Conservation (phyloP, 2,329 filamentous ascomycete species). For the Monosporascus sp. region DNA sequence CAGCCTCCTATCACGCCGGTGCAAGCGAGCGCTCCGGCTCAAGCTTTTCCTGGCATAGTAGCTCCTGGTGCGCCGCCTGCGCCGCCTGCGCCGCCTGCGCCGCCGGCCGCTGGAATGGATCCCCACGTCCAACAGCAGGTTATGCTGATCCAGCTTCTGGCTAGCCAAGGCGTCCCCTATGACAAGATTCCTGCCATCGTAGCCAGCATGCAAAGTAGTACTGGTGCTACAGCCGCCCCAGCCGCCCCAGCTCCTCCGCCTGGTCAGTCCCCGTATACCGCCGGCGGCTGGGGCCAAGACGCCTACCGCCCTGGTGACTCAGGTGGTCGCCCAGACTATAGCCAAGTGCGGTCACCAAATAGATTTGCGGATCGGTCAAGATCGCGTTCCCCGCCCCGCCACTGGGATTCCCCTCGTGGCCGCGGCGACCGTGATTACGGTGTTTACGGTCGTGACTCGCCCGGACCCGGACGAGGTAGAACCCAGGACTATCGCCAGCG, state of each 20-base stretch:
- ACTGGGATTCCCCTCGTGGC: slow-evolving; percentile 62
- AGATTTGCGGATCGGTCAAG: slow-evolving; percentile 61
- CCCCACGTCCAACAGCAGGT: slow-evolving; percentile 64
- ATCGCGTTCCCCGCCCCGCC: slow-evolving; percentile 73
- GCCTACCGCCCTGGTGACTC: slow-evolving; percentile 35
- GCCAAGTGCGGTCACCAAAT: slow-evolving; percentile 59
- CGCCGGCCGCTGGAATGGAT: slow-evolving; percentile 36
- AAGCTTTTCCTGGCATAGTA: slow-evolving; percentile 30
- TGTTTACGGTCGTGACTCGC: slow-evolving; percentile 67
- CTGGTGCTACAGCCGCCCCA: slow-evolving; percentile 27
- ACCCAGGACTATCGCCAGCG: slow-evolving; percentile 78
- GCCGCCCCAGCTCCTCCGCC: slow-evolving; percentile 33
- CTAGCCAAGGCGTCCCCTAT: slow-evolving; percentile 68
- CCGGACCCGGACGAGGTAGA: slow-evolving; percentile 54
- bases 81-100: slow-evolving; percentile 28
- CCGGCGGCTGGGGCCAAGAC: slow-evolving; percentile 31
- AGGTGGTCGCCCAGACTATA: slow-evolving; percentile 52
- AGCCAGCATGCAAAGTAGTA: slow-evolving; percentile 43
- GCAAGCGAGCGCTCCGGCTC: slow-evolving; percentile 32
- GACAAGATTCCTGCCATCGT: slow-evolving; percentile 66
- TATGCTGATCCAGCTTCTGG: slow-evolving; percentile 68
- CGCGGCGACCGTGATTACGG: slow-evolving; percentile 63
- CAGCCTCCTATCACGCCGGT: slow-evolving; percentile 25
- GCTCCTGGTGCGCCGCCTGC: slow-evolving; percentile 31
- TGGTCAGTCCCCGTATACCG: slow-evolving; percentile 37